Evolutionary conservation across 495 filamentous ascomycete genomes (phyloP).

Genomic region (Aspergillus saccharolyticus): DNA sequence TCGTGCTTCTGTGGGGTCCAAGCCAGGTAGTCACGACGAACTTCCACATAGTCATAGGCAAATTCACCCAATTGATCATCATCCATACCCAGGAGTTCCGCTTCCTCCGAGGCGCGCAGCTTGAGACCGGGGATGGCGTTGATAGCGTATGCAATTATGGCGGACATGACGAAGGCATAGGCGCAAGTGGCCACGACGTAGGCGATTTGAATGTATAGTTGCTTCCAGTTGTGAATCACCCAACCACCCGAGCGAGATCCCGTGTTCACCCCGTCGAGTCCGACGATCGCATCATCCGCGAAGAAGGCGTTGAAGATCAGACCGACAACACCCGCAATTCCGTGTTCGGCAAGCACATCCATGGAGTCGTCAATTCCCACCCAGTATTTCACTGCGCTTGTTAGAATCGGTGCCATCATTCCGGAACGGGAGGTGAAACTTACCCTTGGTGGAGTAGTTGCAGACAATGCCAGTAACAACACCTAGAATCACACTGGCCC

Average conservation of each 20-base stretch:
- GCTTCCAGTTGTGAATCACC: slow-evolving; percentile 81
- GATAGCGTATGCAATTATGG: slow-evolving; percentile 76
- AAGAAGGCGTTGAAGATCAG: slow-evolving; percentile 92
- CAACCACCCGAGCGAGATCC: slow-evolving; percentile 69
- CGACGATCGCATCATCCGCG: slow-evolving; percentile 81
- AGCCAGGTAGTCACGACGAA: slow-evolving; percentile 92
- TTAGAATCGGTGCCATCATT: slow-evolving; percentile 18
- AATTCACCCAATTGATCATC: slow-evolving; percentile 99
- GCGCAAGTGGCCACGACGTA: slow-evolving; percentile 71
- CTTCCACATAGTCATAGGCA: slow-evolving; percentile 98
- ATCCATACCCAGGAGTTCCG: slow-evolving; percentile 97
- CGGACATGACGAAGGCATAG: slow-evolving; percentile 82
- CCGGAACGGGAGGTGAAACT: slow-evolving; percentile 8
- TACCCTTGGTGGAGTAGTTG: slow-evolving; percentile 89
- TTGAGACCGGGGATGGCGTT: slow-evolving; percentile 85
- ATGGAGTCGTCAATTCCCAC: slow-evolving; percentile 92
- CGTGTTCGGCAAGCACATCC: slow-evolving; percentile 98
- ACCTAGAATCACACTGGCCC: slow-evolving; percentile 82
- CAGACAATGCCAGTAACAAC: slow-evolving; percentile 78
- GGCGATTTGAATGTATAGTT: slow-evolving; percentile 88
- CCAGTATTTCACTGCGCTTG: slow-evolving; percentile 78
- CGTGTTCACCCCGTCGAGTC: slow-evolving; percentile 88
- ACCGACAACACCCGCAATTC: slow-evolving; percentile 86
- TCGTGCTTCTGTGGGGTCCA: slow-evolving; percentile 85
- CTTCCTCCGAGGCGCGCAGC: slow-evolving; percentile 88